Evolutionary conservation across 306 rosid species (phyloP).

Genomic region (Prunus campanulata): DNA sequence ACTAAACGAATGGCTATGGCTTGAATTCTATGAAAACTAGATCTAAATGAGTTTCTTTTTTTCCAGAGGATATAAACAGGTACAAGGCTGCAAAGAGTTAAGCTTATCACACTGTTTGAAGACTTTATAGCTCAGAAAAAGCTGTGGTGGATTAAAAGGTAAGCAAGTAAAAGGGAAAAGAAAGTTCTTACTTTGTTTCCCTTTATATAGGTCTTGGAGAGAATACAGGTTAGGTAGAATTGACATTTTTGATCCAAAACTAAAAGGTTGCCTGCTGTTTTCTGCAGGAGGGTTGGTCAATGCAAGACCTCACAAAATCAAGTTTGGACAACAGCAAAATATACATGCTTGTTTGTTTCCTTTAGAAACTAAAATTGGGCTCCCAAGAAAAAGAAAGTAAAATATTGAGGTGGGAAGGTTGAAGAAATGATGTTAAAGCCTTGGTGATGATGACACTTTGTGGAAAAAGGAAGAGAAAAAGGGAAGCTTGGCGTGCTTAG

Average conservation of each 20-base stretch:
- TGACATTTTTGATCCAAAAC: conserved; percentile 34
- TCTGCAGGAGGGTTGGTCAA: too few relatives aligned
- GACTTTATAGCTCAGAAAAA: conserved; percentile 28
- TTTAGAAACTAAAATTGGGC: conserved; percentile 4
- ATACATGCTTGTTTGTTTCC: background rate
- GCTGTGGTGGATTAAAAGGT: conserved; percentile 27
- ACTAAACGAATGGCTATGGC: conserved; percentile 13
- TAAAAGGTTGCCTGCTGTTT: conserved; percentile 1
- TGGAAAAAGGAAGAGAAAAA: conserved; percentile 40
- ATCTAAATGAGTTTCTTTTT: conserved; percentile 12
- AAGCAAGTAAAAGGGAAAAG: conserved; percentile 32
- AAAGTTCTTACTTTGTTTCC: conserved; percentile 34
- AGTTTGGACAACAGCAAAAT: conserved; percentile 2
- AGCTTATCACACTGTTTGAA: conserved; percentile 21
- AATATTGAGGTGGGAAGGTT: conserved; percentile 14
- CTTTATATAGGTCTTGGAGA: conserved; percentile 29
- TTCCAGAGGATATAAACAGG: background rate
- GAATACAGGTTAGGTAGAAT: conserved; percentile 20
- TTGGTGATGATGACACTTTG: conserved; percentile 54
- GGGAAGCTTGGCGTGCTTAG: conserved; percentile 59
- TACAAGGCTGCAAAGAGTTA: conserved; percentile 22
- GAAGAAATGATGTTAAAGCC: conserved; percentile 74
- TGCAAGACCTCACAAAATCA: background rate
- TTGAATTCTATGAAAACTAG: conserved; percentile 16
- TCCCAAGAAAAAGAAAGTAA: background rate